phyloP scores from a whole-genome alignment of 345 rosid genomes.

The Hibiscus trionum region DNA sequence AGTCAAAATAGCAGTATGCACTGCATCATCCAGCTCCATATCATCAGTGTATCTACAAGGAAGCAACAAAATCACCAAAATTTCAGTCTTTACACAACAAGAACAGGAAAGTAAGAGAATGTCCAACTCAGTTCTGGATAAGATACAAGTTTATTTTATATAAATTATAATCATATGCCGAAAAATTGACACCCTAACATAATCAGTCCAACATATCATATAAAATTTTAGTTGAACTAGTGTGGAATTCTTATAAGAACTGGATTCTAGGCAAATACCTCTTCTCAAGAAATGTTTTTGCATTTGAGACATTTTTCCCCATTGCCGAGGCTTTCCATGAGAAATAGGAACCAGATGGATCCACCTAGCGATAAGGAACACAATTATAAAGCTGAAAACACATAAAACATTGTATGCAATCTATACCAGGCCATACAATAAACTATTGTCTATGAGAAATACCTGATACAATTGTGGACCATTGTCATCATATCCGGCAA shows the following conservation, averaged over 20 bases:
- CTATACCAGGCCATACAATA: neutral
- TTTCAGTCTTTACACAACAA: neutral
- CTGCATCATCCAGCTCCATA: conserved; percentile 99
- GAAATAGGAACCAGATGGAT: conserved; percentile 96
- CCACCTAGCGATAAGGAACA: conserved; percentile 40
- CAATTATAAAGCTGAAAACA: conserved; percentile 2
- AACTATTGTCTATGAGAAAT: conserved; percentile 8
- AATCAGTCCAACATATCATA: neutral
- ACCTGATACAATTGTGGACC: conserved; percentile 97
- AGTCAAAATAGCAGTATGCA: conserved; percentile 90
- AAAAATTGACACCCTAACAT: neutral
- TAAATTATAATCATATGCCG: too few relatives aligned
- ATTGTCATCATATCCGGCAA: conserved; percentile 87
- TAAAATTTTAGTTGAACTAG: neutral
- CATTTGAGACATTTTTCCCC: conserved; percentile 98
- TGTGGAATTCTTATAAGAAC: neutral
- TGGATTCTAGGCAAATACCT: conserved; percentile 31
- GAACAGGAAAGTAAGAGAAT: neutral
- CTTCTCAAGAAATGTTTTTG: conserved; percentile 91
- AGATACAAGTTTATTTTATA: neutral
- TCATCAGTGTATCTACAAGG: conserved; percentile 74
- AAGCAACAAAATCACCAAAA: neutral
- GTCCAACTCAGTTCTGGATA: neutral
- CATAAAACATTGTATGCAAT: neutral
- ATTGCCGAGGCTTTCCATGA: conserved; percentile 99